A percentile compares a stretch with the other conserved stretches of the same genome.
Evolutionary conservation across 192 early-diverging fungal genomes (phyloP).

Genomic region (Dimargaris cristalligena): DNA sequence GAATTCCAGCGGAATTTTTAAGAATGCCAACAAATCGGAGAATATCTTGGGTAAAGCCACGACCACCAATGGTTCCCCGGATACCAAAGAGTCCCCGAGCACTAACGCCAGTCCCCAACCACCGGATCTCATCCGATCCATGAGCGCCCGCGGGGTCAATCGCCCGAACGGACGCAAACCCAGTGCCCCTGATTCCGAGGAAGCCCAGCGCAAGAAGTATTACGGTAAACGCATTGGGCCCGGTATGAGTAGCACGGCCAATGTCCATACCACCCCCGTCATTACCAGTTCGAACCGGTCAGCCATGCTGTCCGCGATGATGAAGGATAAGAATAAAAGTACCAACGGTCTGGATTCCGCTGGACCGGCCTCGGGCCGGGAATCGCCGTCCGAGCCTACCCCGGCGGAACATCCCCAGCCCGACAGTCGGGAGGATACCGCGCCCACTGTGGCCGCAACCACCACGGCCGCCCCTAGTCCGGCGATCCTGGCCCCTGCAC

Average conservation of each 20-base stretch:
- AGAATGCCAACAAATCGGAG: too few species aligned
- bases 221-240: neutral
- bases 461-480: neutral
- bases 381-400: neutral
- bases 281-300: constrained; percentile 8
- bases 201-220: neutral
- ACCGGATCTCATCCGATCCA: too few species aligned
- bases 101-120: too few species aligned
- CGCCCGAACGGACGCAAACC: too few species aligned
- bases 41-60: too few species aligned
- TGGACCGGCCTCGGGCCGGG: neutral
- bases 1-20: too few species aligned
- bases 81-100: too few species aligned
- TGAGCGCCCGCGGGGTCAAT: too few species aligned
- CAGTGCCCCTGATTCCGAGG: neutral
- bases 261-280: constrained; percentile 9
- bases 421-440: neutral
- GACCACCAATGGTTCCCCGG: too few species aligned
- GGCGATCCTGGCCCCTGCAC: neutral
- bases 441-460: neutral
- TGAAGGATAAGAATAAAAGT: neutral
- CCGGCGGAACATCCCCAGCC: neutral
- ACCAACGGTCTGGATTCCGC: neutral
- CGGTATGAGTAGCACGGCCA: constrained; percentile 3
- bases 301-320: constrained; percentile 4